A percentile compares a stretch with the other conserved stretches of the same genome.
phyloP scores from a whole-genome alignment of 345 rosid species.

The Raphanus raphanistrum region DNA sequence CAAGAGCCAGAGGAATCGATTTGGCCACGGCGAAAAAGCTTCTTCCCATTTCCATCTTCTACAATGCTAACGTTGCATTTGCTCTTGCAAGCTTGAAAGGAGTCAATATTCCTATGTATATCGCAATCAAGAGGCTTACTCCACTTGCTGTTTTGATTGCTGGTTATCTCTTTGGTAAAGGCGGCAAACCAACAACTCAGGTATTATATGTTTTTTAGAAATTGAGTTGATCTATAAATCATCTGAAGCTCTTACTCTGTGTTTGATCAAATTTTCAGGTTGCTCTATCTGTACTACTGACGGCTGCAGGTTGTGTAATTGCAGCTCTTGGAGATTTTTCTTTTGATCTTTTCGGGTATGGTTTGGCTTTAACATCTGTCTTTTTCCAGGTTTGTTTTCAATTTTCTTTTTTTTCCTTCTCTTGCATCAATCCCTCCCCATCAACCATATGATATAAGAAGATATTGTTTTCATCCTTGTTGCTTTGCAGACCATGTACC shows the following conservation, averaged over 20 bases:
- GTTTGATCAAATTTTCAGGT: slow-evolving; percentile 56
- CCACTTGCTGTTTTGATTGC: slow-evolving; percentile 87
- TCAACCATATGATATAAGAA: not conserved
- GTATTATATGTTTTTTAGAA: slow-evolving; percentile 25
- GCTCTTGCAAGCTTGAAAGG: slow-evolving; percentile 99
- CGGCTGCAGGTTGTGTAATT: slow-evolving; percentile 81
- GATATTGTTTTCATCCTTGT: slow-evolving; percentile 3
- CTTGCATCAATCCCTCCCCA: not conserved
- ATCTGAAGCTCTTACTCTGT: no score
- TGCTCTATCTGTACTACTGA: slow-evolving; percentile 73
- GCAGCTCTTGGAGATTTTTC: slow-evolving; percentile 98
- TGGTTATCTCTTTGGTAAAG: slow-evolving; percentile 72
- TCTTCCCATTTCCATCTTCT: slow-evolving; percentile 80
- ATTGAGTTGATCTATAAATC: no score
- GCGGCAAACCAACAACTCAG: slow-evolving; percentile 78
- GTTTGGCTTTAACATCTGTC: slow-evolving; percentile 91
- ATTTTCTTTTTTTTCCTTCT: not conserved
- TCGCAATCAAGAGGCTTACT: slow-evolving; percentile 93
- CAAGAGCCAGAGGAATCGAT: slow-evolving; percentile 62
- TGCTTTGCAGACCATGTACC: slow-evolving; percentile 88
- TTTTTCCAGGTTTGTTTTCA: slow-evolving; percentile 68
- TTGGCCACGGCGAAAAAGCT: slow-evolving; percentile 69
- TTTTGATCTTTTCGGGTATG: slow-evolving; percentile 79
- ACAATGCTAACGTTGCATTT: slow-evolving; percentile 95
- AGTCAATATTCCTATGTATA: slow-evolving; percentile 97